Evolutionary conservation across 805 yeast species (phyloP), one percentile per base, ranked within the genome.

Genomic region (Yarrowia divulgata): DNA sequence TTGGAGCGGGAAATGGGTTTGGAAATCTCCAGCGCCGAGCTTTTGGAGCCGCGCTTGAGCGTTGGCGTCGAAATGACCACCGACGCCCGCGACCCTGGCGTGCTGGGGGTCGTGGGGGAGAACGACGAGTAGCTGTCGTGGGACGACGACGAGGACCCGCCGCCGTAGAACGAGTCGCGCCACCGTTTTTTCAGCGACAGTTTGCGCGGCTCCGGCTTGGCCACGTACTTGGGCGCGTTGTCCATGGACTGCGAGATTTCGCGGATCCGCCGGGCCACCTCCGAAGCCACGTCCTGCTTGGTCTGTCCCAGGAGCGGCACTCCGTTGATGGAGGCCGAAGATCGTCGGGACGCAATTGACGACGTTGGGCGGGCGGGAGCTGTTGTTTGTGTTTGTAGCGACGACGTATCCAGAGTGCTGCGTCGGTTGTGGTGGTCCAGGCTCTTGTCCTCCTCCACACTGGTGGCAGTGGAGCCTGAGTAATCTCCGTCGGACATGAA

Each of bases 161-260:
- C 45, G 5, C 68, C 66, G 32, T 60, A 60, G 18, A 63, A 63
- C 6, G 29, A 16, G 45, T 63, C 57, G 2, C 68, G n/a, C 68
- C 68, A 63, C 9, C 68, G 57, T 14, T 63, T 48, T n/a, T 63
- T 63, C 13, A 63, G 37, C 46, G 57, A 48, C 55, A 63, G 29
- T 8, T 49, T 48, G 10, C 57, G 19, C 3, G 68, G 68, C 39
- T 63, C 57, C 2, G 68, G 68, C 14, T 63, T 48, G 23, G 48
- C 29, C n/a, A 40, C 48, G 14, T 34, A 4, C 6, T 48, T 37
- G 12, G 42, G 19, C 0, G 39, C 46, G 29, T 35, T 14, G 23
- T 63, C 57, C 45, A 39, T n/a, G n/a, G n/a, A 9, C 42, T 45
- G 55, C 6, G 68, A 63, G 18, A 63, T 63, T 12, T 63, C 68